These are phyloP conservation scores for Hypericum androsaemum DNA, from an alignment of 345 rosid species.

Conservation along the genomic window DNA sequence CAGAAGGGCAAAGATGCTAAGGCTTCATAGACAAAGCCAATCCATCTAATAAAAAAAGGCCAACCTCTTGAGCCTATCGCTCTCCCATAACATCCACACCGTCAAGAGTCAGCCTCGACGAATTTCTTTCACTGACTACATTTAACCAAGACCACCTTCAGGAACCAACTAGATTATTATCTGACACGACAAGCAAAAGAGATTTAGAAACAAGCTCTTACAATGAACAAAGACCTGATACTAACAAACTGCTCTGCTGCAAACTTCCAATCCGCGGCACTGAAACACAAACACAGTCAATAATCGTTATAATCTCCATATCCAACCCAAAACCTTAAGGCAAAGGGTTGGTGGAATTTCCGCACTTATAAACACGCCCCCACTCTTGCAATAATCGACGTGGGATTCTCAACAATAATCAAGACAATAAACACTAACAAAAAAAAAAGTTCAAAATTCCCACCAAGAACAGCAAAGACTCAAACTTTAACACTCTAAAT, in stretches of 20 bases:
- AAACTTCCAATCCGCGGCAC: constrained; percentile 86
- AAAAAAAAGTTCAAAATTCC: no score
- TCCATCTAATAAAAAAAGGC: constrained; percentile 1
- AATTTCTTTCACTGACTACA: constrained; percentile 77
- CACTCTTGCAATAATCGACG: no score
- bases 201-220: constrained; percentile 21
- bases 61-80: constrained; percentile 76
- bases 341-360: no score
- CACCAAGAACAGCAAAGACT: no score
- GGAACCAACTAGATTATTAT: no score
- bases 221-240: constrained; percentile 81
- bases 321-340: no score
- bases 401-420: no score
- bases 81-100: constrained; percentile 99
- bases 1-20: neutral
- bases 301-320: no score
- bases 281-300: no score
- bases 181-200: neutral
- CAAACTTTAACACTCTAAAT: no score
- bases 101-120: constrained; percentile 54
- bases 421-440: no score
- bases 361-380: no score
- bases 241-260: constrained; percentile 83
- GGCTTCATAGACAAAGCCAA: neutral
- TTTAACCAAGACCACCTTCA: constrained; percentile 2